Conservation (phyloP, 2,329 filamentous ascomycete genomes). For the Botrytis paeoniae region DNA sequence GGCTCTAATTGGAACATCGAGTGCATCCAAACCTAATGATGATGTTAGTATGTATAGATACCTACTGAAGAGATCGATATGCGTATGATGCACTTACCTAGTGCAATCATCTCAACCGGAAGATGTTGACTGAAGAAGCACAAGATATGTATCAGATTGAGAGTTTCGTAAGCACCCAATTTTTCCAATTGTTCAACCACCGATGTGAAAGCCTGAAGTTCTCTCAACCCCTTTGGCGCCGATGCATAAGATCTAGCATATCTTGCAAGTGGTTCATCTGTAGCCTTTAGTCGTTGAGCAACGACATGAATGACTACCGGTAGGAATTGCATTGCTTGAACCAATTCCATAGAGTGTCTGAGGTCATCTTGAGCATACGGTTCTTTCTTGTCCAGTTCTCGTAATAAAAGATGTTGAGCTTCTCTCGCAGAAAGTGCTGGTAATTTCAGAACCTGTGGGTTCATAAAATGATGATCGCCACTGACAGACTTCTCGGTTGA, state of each 20-base stretch:
- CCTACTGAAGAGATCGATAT: background rate
- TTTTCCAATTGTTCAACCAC: conserved; percentile 50
- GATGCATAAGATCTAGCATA: conserved; percentile 58
- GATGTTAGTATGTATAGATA: background rate
- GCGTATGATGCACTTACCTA: conserved; percentile 44
- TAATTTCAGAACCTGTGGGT: conserved; percentile 55
- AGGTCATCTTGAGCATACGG: conserved; percentile 53
- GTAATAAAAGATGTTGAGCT: conserved; percentile 58
- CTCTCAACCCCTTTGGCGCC: conserved; percentile 50
- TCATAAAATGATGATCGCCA: conserved; percentile 57
- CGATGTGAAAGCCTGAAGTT: conserved; percentile 47
- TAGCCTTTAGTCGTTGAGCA: conserved; percentile 58
- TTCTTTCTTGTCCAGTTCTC: conserved; percentile 58
- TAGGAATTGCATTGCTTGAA: conserved; percentile 60
- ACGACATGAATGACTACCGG: conserved; percentile 67
- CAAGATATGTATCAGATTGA: conserved; percentile 63
- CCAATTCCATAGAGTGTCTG: conserved; percentile 57
- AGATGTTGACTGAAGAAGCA: conserved; percentile 64
- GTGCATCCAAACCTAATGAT: conserved; percentile 44
- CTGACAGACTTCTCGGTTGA: conserved; percentile 58
- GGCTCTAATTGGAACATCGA: conserved; percentile 49
- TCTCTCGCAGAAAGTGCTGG: conserved; percentile 53
- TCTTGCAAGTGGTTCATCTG: conserved; percentile 57
- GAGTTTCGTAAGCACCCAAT: conserved; percentile 49
- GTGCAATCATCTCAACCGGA: conserved; percentile 61